phyloP scores from a whole-genome alignment of 108 stramenopile species.

The Pseudonitzschia pungens region DNA sequence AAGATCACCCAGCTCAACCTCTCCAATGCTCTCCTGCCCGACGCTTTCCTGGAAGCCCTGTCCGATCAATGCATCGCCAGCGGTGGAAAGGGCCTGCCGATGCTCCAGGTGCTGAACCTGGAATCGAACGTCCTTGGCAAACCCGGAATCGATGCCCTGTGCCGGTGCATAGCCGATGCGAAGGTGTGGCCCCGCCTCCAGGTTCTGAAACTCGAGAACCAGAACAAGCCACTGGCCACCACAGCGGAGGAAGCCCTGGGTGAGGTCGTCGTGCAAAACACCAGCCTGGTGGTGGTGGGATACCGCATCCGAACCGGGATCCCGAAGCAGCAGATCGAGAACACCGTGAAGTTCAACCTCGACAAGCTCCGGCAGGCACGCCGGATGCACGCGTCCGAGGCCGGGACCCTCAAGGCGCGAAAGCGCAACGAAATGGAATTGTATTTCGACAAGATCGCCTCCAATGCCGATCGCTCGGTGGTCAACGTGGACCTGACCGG shows the following conservation, averaged over 20 bases:
- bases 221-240: constrained; percentile 26
- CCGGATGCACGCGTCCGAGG: constrained; percentile 26
- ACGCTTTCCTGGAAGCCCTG: constrained; percentile 31
- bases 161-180: constrained; percentile 24
- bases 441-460: constrained; percentile 47
- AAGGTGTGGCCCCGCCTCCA: constrained; percentile 33
- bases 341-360: constrained; percentile 34
- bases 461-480: constrained; percentile 26
- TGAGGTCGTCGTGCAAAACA: constrained; percentile 20
- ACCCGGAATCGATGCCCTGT: constrained; percentile 34
- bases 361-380: constrained; percentile 46
- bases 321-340: constrained; percentile 39
- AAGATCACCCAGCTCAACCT: constrained; percentile 40
- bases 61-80: constrained; percentile 19
- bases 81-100: constrained; percentile 16
- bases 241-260: constrained; percentile 39
- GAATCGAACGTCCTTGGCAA: constrained; percentile 39
- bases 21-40: constrained; percentile 27
- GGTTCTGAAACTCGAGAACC: constrained; percentile 46
- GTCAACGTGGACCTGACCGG: constrained; percentile 45
- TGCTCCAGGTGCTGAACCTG: constrained; percentile 41
- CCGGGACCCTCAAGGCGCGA: constrained; percentile 37
- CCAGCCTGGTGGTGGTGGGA: constrained; percentile 33
- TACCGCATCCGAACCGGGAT: constrained; percentile 30
- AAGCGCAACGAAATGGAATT: constrained; percentile 53